Conservation (phyloP, 768 basidiomycete genomes). For the Hericium coralloides region DNA sequence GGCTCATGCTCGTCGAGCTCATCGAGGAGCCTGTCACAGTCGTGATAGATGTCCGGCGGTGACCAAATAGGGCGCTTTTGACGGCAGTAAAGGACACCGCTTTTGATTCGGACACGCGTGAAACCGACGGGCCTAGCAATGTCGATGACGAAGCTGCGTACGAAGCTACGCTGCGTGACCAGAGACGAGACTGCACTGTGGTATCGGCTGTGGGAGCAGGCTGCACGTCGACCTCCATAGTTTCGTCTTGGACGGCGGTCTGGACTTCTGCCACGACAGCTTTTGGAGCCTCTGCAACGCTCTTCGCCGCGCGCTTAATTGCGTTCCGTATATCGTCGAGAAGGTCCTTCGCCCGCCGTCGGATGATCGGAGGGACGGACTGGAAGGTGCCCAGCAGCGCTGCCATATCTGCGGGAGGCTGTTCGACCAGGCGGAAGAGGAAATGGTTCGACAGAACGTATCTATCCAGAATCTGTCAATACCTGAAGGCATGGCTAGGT, state of each 20-base stretch:
- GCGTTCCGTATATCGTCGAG: conserved; percentile 50
- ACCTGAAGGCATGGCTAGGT: not conserved
- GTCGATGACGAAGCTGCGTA: conserved; percentile 10
- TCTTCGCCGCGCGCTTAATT: conserved; percentile 22
- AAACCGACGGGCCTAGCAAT: conserved; percentile 11
- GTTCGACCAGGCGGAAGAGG: conserved; percentile 66
- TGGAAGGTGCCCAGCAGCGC: conserved; percentile 51
- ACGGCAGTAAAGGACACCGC: not conserved
- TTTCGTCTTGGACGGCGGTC: not conserved
- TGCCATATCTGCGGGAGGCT: conserved; percentile 56
- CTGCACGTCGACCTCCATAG: conserved; percentile 3
- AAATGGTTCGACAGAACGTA: conserved; percentile 71
- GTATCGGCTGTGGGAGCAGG: not conserved
- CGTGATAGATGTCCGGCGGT: too few relatives aligned
- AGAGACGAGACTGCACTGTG: not conserved
- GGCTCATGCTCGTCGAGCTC: not conserved
- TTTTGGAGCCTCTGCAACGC: not conserved
- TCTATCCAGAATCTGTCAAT: conserved; percentile 26
- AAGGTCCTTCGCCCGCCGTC: conserved; percentile 53
- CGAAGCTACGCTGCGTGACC: not conserved
- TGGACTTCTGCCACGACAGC: not conserved
- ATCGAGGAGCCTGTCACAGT: not conserved
- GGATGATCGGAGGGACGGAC: conserved; percentile 54
- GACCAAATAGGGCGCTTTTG: not conserved
- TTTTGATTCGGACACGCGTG: not conserved